These are phyloP conservation scores for Kockiozyma suomiensis DNA, from an alignment of 805 yeast genomes.

Conservation along the genomic window DNA sequence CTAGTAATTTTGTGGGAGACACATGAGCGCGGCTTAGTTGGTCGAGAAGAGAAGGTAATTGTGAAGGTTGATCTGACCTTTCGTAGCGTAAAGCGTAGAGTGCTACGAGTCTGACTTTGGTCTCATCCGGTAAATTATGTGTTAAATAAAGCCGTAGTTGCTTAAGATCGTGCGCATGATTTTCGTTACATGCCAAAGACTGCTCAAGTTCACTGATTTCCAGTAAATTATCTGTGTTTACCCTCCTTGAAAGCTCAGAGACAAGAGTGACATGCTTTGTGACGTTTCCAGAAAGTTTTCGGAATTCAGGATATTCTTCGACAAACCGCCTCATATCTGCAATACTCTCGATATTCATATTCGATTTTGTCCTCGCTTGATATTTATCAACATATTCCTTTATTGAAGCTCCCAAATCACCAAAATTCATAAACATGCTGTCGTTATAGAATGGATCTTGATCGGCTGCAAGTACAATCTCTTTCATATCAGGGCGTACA, in stretches of 20 bases:
- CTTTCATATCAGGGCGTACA: constrained; percentile 59
- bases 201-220: constrained; percentile 90
- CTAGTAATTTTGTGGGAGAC: constrained; percentile 45
- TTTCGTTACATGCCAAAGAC: constrained; percentile 67
- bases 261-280: constrained; percentile 91
- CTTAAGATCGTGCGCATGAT: constrained; percentile 57
- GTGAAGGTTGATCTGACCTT: constrained; percentile 39
- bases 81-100: constrained; percentile 77
- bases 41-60: constrained; percentile 47
- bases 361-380: constrained; percentile 75
- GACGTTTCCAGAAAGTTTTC: constrained; percentile 82
- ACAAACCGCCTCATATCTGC: constrained; percentile 89
- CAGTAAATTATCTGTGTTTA: constrained; percentile 66
- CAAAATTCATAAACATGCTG: constrained; percentile 87
- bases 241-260: constrained; percentile 77
- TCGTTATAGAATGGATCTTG: constrained; percentile 78
- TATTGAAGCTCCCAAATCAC: constrained; percentile 87
- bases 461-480: constrained; percentile 65
- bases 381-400: constrained; percentile 82
- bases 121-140: constrained; percentile 46
- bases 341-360: constrained; percentile 71
- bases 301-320: constrained; percentile 92
- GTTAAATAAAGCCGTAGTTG: constrained; percentile 60
- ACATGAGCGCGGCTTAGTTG: constrained; percentile 34
- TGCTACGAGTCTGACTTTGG: constrained; percentile 72